Evolutionary conservation across 2,329 filamentous ascomycete species (phyloP).

Genomic region (Aspergillus pseudonomiae): DNA sequence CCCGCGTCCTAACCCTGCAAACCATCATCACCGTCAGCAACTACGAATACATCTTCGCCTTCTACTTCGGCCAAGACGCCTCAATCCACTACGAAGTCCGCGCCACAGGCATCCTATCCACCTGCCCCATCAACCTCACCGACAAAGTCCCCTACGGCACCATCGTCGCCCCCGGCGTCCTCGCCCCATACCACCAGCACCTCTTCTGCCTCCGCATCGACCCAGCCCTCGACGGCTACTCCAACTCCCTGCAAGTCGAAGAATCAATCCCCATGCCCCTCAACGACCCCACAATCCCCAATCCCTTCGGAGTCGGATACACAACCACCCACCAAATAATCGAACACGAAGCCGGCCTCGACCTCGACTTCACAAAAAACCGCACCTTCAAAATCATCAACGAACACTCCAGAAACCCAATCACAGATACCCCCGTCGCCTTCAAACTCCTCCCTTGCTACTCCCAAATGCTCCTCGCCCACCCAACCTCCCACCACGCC

Average conservation of each 20-base stretch:
- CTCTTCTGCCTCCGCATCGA: constrained; percentile 50
- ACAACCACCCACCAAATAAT: constrained; percentile 47
- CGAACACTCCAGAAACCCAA: constrained; percentile 48
- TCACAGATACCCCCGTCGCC: constrained; percentile 55
- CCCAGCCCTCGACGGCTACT: constrained; percentile 43
- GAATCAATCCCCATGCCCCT: constrained; percentile 61
- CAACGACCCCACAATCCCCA: constrained; percentile 39
- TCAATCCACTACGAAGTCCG: constrained; percentile 47
- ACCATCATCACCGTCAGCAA: constrained; percentile 47
- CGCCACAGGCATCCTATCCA: constrained; percentile 52
- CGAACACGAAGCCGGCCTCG: constrained; percentile 47
- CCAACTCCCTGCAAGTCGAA: constrained; percentile 55
- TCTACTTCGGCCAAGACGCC: constrained; percentile 46
- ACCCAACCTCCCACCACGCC: constrained; percentile 51
- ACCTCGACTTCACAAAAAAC: constrained; percentile 40
- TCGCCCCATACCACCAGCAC: constrained; percentile 50
- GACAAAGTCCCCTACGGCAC: constrained; percentile 44
- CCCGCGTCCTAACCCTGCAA: constrained; percentile 40
- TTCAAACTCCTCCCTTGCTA: constrained; percentile 58
- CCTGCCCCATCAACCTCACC: constrained; percentile 38
- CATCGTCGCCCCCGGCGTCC: constrained; percentile 44
- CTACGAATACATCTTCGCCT: constrained; percentile 51
- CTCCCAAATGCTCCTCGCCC: constrained; percentile 60
- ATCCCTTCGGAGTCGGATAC: constrained; percentile 58
- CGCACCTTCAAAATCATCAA: constrained; percentile 63